Evolutionary conservation across 495 filamentous ascomycete species (phyloP).

Genomic region (Aspergillus affinis): DNA sequence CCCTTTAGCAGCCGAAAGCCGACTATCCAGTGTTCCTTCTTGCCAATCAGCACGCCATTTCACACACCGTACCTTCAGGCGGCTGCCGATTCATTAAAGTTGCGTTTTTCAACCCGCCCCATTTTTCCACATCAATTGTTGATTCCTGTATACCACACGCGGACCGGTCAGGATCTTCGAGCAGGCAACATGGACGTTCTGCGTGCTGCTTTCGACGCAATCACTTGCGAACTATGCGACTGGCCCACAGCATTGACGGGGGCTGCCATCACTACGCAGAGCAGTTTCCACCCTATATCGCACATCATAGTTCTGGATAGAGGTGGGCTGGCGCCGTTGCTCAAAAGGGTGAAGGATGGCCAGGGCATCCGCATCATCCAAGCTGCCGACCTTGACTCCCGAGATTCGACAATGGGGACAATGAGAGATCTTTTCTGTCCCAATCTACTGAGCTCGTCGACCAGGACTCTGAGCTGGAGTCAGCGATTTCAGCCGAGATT

Average conservation of each 20-base stretch:
- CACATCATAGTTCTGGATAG: conserved; percentile 25
- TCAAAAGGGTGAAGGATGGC: conserved; percentile 19
- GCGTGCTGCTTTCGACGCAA: conserved; percentile 21
- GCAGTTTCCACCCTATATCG: neutral
- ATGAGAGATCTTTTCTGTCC: conserved; percentile 21
- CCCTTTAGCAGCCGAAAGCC: conserved; percentile 24
- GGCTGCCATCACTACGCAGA: neutral
- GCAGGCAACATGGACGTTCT: conserved; percentile 17
- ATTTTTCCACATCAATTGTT: conserved; percentile 20
- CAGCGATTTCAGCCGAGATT: conserved; percentile 27
- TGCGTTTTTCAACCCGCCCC: conserved; percentile 14
- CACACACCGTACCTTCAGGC: conserved; percentile 31
- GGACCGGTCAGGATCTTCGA: conserved; percentile 29
- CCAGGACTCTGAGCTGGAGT: conserved; percentile 20
- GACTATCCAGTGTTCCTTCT: conserved; percentile 20
- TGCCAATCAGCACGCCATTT: conserved; percentile 35
- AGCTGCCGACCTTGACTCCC: conserved; percentile 17
- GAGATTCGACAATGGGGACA: conserved; percentile 20
- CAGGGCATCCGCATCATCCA: conserved; percentile 20
- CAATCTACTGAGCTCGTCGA: conserved; percentile 15
- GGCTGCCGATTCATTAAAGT: conserved; percentile 19
- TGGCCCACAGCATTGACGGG: conserved; percentile 16
- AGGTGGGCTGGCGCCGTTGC: conserved; percentile 16
- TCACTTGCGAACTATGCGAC: conserved; percentile 24
- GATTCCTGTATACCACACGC: conserved; percentile 38